Conservation (phyloP, 257 asterid species). For the Gynochthodes officinalis region DNA sequence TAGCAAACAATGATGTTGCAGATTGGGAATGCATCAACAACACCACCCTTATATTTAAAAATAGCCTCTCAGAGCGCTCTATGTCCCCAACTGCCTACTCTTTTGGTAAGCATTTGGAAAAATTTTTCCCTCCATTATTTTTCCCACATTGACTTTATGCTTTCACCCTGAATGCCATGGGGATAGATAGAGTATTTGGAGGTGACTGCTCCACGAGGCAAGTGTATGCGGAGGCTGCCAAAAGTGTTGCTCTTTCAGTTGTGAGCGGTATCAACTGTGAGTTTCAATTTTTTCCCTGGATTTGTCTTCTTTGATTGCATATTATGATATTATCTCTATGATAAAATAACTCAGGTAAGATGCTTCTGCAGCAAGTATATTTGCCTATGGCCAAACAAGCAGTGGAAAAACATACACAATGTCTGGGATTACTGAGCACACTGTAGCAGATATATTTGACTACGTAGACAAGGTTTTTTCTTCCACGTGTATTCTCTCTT, state of each 20-base stretch:
- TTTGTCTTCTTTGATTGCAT: not conserved
- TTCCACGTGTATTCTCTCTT: not conserved
- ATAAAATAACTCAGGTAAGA: constrained; percentile 3
- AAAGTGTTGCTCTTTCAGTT: constrained; percentile 74
- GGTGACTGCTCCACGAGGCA: constrained; percentile 50
- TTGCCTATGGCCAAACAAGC: constrained; percentile 72
- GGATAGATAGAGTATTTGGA: constrained; percentile 76
- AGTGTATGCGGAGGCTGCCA: constrained; percentile 86
- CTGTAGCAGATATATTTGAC: constrained; percentile 50
- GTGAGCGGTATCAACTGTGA: constrained; percentile 82
- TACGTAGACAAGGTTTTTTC: constrained; percentile 34
- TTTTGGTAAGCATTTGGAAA: constrained; percentile 47
- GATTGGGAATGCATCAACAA: constrained; percentile 89
- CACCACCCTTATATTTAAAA: constrained; percentile 68
- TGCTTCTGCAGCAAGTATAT: constrained; percentile 57
- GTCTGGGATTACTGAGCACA: constrained; percentile 48
- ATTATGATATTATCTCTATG: not conserved
- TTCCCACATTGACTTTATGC: constrained; percentile 1
- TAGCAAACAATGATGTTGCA: constrained; percentile 42
- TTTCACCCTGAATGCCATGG: constrained; percentile 1
- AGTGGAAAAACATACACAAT: constrained; percentile 71
- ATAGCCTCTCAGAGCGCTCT: constrained; percentile 53
- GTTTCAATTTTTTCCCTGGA: constrained; percentile 20
- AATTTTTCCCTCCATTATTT: not conserved
- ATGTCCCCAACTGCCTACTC: constrained; percentile 59